Conservation (phyloP, 257 asterid genomes). For the Lithospermum erythrorhizon region DNA sequence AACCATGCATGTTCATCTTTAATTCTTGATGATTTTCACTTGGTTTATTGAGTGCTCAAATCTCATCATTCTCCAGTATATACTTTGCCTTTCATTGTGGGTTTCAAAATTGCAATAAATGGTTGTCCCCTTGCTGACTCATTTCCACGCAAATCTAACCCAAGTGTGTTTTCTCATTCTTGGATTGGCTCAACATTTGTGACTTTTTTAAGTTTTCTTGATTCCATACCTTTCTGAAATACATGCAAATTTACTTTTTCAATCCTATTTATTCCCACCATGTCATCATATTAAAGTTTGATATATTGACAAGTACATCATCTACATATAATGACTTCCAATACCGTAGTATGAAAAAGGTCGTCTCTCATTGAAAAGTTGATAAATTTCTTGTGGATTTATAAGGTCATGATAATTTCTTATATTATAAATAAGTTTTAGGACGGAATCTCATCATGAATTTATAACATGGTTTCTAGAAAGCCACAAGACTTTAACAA, state of each 20-base stretch:
- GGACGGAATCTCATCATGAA: no score
- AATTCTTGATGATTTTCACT: not conserved
- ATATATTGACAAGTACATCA: not conserved
- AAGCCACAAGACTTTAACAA: no score
- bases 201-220: constrained; percentile 5
- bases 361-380: no score
- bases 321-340: not conserved
- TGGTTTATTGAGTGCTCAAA: not conserved
- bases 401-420: no score
- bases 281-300: not conserved
- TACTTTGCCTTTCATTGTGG: not conserved
- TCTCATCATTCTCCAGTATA: not conserved
- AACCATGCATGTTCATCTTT: no score
- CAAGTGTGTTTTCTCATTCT: constrained; percentile 6
- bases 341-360: no score
- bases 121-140: constrained; percentile 34
- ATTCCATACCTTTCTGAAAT: not conserved
- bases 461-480: no score
- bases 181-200: constrained; percentile 8
- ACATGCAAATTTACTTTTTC: not conserved
- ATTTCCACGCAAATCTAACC: constrained; percentile 37
- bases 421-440: no score
- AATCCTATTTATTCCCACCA: not conserved
- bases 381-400: no score
- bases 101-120: not conserved